Percentiles rank a stretch among this genome's conserved stretches.
These are phyloP conservation scores for Trichosporon sp. DNA, from an alignment of 1,284 basidiomycete genomes.

Conservation along the genomic window DNA sequence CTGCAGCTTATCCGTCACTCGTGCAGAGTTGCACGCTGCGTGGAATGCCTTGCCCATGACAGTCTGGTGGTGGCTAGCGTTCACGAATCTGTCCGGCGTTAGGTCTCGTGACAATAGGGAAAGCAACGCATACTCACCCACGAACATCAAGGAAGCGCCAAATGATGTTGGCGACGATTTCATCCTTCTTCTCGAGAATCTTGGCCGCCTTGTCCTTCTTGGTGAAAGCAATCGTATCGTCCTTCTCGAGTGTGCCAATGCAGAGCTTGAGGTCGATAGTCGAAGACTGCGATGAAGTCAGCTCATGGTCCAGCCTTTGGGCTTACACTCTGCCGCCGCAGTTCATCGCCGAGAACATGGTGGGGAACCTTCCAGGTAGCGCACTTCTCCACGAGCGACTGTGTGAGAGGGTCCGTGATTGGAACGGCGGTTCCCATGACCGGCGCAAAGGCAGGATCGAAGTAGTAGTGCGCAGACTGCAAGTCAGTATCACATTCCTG, in stretches of 20 bases:
- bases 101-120: neutral
- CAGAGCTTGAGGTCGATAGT: constrained; percentile 98
- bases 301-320: constrained; percentile 22
- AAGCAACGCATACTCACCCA: constrained; percentile 58
- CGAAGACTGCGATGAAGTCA: constrained; percentile 58
- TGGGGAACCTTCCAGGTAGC: constrained; percentile 89
- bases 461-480: constrained; percentile 51
- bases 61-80: constrained; percentile 77
- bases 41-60: constrained; percentile 85
- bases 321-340: constrained; percentile 91
- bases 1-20: constrained; percentile 96
- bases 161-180: constrained; percentile 94
- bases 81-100: constrained; percentile 60
- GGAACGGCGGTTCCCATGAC: constrained; percentile 50
- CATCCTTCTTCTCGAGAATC: constrained; percentile 96
- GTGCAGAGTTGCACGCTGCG: constrained; percentile 65
- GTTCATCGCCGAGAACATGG: constrained; percentile 81
- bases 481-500: neutral
- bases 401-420: constrained; percentile 71
- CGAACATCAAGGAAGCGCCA: constrained; percentile 96
- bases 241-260: constrained; percentile 77
- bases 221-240: constrained; percentile 71
- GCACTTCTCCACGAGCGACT: constrained; percentile 79
- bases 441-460: constrained; percentile 38
- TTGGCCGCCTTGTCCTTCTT: constrained; percentile 66